A percentile compares a stretch with the other conserved stretches of the same genome.
phyloP scores from a whole-genome alignment of 1,139 yeast genomes.

The Debaryomycetaceae sp. region DNA sequence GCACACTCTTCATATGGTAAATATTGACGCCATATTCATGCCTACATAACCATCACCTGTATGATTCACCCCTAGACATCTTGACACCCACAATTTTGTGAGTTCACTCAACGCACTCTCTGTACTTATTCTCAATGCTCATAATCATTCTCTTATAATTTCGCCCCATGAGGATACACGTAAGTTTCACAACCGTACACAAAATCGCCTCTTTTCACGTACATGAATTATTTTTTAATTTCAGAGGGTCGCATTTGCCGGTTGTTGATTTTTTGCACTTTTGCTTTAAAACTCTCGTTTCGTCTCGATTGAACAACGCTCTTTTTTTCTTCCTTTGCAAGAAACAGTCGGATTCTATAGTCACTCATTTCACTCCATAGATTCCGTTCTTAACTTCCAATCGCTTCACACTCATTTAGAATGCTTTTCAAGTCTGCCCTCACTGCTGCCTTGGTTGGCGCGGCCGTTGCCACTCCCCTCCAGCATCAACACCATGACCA shows the following conservation, averaged over 20 bases:
- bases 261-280: conserved; percentile 2
- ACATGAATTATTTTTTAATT: neutral
- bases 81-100: no score
- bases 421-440: conserved; percentile 50
- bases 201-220: conserved; percentile 1
- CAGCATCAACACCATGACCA: conserved; percentile 40
- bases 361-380: conserved; percentile 18
- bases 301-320: neutral
- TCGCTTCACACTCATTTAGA: conserved; percentile 8
- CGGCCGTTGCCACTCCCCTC: conserved; percentile 31
- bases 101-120: no score
- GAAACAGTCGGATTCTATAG: conserved; percentile 14
- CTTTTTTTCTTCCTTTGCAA: neutral
- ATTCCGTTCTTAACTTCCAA: conserved; percentile 6
- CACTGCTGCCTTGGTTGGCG: conserved; percentile 33
- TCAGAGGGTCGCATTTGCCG: conserved; percentile 1
- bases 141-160: no score
- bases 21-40: no score
- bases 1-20: no score
- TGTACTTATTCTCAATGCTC: no score
- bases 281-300: conserved; percentile 1
- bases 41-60: no score
- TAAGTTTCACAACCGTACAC: conserved; percentile 4
- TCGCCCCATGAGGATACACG: no score
- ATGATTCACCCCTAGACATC: no score